Evolutionary conservation across 805 yeast species (phyloP).

Genomic region (Zygosaccharomyces pseudorouxii): DNA sequence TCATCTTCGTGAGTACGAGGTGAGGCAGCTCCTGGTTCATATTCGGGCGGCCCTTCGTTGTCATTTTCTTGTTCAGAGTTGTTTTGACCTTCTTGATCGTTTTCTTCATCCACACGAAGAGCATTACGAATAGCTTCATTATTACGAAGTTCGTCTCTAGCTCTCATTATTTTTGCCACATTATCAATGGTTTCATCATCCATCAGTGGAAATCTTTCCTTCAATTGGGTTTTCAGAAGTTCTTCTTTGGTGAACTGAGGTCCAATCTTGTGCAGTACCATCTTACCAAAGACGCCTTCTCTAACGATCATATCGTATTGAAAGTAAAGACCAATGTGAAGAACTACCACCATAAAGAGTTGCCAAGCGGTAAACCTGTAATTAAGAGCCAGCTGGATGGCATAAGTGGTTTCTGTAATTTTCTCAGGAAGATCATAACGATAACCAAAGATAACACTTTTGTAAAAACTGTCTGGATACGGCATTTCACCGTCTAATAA

Average conservation of each 20-base stretch:
- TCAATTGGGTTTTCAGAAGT: slow-evolving; percentile 25
- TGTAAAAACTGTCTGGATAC: slow-evolving; percentile 27
- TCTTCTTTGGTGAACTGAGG: slow-evolving; percentile 33
- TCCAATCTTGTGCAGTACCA: slow-evolving; percentile 58
- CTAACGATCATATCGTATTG: slow-evolving; percentile 68
- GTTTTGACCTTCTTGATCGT: slow-evolving; percentile 10
- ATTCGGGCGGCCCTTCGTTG: slow-evolving; percentile 17
- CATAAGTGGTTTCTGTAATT: slow-evolving; percentile 9
- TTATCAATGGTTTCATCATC: slow-evolving; percentile 32
- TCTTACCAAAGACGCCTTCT: slow-evolving; percentile 62
- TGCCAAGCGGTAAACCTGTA: slow-evolving; percentile 32
- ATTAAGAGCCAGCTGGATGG: slow-evolving; percentile 19
- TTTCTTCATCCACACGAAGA: slow-evolving; percentile 15
- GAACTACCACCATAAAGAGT: slow-evolving; percentile 39
- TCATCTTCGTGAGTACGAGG: slow-evolving; percentile 13
- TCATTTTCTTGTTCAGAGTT: slow-evolving; percentile 18
- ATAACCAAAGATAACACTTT: slow-evolving; percentile 29
- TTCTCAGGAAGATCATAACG: slow-evolving; percentile 12
- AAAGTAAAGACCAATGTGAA: slow-evolving; percentile 46
- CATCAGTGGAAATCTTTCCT: slow-evolving; percentile 33
- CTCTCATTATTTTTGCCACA: slow-evolving; percentile 27
- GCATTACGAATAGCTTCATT: slow-evolving; percentile 9
- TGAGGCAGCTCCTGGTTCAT: slow-evolving; percentile 10
- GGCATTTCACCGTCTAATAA: slow-evolving; percentile 52
- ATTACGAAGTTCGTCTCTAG: slow-evolving; percentile 27